Evolutionary conservation across 2,329 filamentous ascomycete species (phyloP).

Genomic region (Fusarium haematococcum): DNA sequence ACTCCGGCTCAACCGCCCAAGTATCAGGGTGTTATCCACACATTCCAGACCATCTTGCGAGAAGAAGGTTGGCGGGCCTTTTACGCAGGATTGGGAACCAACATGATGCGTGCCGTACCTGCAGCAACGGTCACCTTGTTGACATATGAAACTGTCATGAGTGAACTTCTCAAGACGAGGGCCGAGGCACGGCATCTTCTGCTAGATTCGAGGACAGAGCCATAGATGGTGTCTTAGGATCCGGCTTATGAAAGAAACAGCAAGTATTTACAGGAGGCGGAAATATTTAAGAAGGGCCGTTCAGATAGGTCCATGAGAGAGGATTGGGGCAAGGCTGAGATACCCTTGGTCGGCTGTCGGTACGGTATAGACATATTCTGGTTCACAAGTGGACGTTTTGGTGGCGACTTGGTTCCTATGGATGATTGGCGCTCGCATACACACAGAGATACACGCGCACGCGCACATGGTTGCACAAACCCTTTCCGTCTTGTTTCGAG

Average conservation of each 20-base stretch:
- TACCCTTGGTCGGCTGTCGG: conserved; percentile 50
- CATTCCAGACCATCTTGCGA: conserved; percentile 83
- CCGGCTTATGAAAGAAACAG: conserved; percentile 1
- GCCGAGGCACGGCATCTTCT: conserved; percentile 50
- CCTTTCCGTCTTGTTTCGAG: conserved; percentile 26
- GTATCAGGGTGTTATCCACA: conserved; percentile 85
- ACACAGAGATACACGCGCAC: conserved; percentile 26
- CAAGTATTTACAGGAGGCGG: conserved; percentile 20
- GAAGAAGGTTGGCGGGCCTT: conserved; percentile 98
- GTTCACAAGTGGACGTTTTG: conserved; percentile 35
- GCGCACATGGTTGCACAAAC: conserved; percentile 26
- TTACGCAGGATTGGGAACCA: conserved; percentile 96
- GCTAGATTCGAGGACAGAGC: conserved; percentile 24
- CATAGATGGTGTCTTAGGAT: conserved; percentile 19
- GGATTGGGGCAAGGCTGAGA: conserved; percentile 45
- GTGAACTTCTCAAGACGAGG: conserved; percentile 60
- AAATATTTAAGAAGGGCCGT: conserved; percentile 25
- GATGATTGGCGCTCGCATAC: conserved; percentile 27
- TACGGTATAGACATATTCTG: conserved; percentile 50
- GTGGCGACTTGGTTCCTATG: conserved; percentile 29
- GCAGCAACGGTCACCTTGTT: conserved; percentile 98
- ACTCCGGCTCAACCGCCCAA: conserved; percentile 54
- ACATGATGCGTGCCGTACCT: conserved; percentile 95
- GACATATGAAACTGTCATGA: conserved; percentile 87
- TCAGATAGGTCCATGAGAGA: conserved; percentile 27